Conservation (phyloP, 768 basidiomycete genomes). For the Lactarius tabidus region DNA sequence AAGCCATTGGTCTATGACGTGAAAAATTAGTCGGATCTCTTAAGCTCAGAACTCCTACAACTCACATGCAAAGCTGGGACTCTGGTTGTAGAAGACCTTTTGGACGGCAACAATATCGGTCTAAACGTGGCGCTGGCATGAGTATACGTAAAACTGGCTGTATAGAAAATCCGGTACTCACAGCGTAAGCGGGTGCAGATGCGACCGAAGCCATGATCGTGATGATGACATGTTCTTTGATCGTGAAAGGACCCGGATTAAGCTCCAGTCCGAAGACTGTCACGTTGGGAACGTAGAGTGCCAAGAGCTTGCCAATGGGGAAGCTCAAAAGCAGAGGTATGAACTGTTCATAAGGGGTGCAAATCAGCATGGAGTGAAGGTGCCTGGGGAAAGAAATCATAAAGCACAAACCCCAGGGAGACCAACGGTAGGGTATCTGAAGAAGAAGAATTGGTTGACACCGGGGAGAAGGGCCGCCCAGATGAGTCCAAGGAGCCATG, state of each 20-base stretch:
- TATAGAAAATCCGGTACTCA: constrained; percentile 10
- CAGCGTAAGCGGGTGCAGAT: constrained; percentile 33
- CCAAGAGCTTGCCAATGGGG: constrained; percentile 60
- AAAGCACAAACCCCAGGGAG: constrained; percentile 11
- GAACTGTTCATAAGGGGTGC: constrained; percentile 29
- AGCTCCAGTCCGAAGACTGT: constrained; percentile 48
- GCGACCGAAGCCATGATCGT: constrained; percentile 41
- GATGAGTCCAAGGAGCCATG: constrained; percentile 36
- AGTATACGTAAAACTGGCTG: neutral
- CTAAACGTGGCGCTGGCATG: constrained; percentile 6
- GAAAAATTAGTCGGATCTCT: neutral
- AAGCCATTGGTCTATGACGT: constrained; percentile 33
- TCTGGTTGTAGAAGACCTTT: constrained; percentile 42
- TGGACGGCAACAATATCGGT: constrained; percentile 47
- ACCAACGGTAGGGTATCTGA: constrained; percentile 52
- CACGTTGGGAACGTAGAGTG: constrained; percentile 47
- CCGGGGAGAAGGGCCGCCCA: constrained; percentile 62
- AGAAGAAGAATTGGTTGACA: constrained; percentile 74
- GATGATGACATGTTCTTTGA: constrained; percentile 66
- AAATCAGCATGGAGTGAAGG: neutral
- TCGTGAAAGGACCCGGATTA: constrained; percentile 67
- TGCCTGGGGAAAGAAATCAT: too few relatives aligned
- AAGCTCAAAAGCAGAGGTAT: constrained; percentile 67
- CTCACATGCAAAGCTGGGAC: constrained; percentile 35
- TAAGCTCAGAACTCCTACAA: neutral